These are phyloP conservation scores for Exophiala xenobiotica DNA, from an alignment of 2,329 filamentous ascomycete species.

Conservation along the genomic window DNA sequence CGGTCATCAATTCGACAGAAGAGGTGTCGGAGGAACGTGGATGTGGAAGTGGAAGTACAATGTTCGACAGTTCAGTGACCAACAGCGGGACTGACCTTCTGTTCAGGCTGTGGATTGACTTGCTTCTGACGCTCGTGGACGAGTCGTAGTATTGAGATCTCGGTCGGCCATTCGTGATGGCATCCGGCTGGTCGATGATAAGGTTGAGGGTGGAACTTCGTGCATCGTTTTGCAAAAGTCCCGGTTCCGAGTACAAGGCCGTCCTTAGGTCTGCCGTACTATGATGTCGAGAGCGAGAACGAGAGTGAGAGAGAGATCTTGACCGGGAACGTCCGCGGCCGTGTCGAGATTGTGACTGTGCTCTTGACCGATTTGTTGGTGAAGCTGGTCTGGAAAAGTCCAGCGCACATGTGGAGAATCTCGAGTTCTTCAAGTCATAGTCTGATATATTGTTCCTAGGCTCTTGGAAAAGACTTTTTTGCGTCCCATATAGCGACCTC, in stretches of 20 bases:
- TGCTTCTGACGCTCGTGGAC: background rate
- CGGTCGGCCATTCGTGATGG: background rate
- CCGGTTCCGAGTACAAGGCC: background rate
- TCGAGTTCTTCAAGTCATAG: conserved; percentile 3
- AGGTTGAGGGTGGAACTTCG: conserved; percentile 1
- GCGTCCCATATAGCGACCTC: background rate
- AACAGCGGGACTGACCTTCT: background rate
- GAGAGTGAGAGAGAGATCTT: no score
- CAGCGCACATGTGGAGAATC: background rate
- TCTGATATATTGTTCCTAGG: conserved; percentile 2
- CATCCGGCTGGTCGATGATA: conserved; percentile 1
- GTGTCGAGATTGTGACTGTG: background rate
- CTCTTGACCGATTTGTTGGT: background rate
- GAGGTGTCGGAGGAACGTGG: background rate
- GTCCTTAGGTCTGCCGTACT: background rate
- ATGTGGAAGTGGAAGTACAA: background rate
- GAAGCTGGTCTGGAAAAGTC: conserved; percentile 4
- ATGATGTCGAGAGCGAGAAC: background rate
- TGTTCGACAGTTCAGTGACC: background rate
- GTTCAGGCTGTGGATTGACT: background rate
- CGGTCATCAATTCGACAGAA: background rate
- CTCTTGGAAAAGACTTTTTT: background rate
- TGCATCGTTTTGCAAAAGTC: background rate
- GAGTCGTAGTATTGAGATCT: background rate
- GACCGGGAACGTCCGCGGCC: no score